Conservation (phyloP, 1,284 basidiomycete species). For the Moesziomyces aphidis region DNA sequence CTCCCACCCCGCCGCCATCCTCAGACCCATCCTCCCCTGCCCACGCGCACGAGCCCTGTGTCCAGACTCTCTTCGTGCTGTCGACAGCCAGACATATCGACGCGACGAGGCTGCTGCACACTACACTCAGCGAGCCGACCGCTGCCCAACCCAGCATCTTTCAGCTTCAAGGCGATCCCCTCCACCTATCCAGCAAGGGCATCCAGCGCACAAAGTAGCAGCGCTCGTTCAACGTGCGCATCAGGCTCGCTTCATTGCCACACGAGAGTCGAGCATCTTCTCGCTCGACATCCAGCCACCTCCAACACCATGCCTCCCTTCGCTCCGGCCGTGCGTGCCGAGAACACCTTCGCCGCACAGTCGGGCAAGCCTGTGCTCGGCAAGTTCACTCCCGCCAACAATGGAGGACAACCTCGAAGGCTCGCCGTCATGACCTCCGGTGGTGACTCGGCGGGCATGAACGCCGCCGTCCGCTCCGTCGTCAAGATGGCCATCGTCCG, state of each 20-base stretch:
- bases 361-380: slow-evolving; percentile 17
- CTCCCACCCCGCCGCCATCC: background rate
- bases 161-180: too few relatives aligned
- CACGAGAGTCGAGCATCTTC: too few relatives aligned
- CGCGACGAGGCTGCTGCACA: too few relatives aligned
- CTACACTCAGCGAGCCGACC: too few relatives aligned
- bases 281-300: background rate
- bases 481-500: slow-evolving; percentile 71
- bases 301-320: slow-evolving; percentile 33
- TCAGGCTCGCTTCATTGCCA: too few relatives aligned
- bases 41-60: too few relatives aligned
- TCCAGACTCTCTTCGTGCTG: background rate
- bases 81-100: too few relatives aligned
- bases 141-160: too few relatives aligned
- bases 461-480: slow-evolving; percentile 63
- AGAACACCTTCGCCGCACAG: slow-evolving; percentile 24
- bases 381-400: slow-evolving; percentile 26
- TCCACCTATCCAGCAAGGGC: too few relatives aligned
- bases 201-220: background rate
- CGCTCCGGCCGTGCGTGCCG: slow-evolving; percentile 35
- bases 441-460: slow-evolving; percentile 87
- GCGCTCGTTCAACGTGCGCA: too few relatives aligned
- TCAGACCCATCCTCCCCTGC: background rate
- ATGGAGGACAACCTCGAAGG: slow-evolving; percentile 43
- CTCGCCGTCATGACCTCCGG: slow-evolving; percentile 93